Evolutionary conservation across 495 filamentous ascomycete genomes (phyloP).

Genomic region (Thozetella sp.): DNA sequence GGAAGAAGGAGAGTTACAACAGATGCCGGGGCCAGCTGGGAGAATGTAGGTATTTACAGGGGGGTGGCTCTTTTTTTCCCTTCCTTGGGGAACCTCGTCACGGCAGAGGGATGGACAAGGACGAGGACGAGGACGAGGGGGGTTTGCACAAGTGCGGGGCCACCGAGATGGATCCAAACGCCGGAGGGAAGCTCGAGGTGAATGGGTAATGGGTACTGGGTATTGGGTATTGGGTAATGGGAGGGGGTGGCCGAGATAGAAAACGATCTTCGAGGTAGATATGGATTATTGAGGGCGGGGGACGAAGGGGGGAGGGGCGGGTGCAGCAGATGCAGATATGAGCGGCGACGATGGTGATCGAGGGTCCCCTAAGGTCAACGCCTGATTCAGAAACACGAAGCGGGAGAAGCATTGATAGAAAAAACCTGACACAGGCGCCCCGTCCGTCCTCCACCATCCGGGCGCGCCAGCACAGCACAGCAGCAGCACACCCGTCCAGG

Average conservation of each 20-base stretch:
- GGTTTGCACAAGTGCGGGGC: background rate
- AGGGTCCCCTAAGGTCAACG: background rate
- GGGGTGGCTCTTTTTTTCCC: background rate
- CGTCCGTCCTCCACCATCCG: background rate
- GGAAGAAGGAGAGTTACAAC: background rate
- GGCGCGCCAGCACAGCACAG: background rate
- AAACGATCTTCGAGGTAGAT: too few relatives aligned
- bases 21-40: background rate
- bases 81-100: background rate
- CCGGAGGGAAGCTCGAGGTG: background rate
- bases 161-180: background rate
- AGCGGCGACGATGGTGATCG: background rate
- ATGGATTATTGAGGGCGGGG: background rate
- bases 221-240: too few relatives aligned
- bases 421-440: constrained; percentile 9
- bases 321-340: background rate
- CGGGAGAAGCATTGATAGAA: constrained; percentile 12
- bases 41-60: constrained; percentile 2
- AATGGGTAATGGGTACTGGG: background rate
- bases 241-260: too few relatives aligned
- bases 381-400: constrained; percentile 3
- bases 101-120: background rate
- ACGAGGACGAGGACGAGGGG: background rate
- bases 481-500: too few relatives aligned
- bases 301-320: background rate